Evolutionary conservation across 495 filamentous ascomycete species (phyloP).

Genomic region (Talaromyces stipitatus): DNA sequence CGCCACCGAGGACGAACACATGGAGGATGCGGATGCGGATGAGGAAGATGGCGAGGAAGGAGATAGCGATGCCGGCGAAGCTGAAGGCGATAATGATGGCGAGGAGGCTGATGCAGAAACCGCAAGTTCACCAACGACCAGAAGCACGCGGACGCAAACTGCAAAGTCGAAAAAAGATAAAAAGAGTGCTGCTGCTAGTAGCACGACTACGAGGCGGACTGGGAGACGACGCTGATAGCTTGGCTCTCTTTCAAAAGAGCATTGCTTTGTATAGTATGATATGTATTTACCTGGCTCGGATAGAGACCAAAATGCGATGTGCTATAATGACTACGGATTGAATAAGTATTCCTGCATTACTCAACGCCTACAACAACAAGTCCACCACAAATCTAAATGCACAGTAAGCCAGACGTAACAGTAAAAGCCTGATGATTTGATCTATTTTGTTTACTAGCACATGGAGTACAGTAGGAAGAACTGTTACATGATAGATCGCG

Average conservation of each 20-base stretch:
- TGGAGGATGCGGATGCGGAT: slow-evolving; percentile 32
- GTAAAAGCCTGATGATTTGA: neutral
- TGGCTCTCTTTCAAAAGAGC: neutral
- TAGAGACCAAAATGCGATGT: neutral
- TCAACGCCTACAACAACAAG: no score
- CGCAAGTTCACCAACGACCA: slow-evolving; percentile 25
- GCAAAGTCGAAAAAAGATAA: slow-evolving; percentile 33
- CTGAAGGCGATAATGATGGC: slow-evolving; percentile 24
- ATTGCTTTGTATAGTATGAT: neutral
- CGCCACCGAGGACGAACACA: slow-evolving; percentile 29
- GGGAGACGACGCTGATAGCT: slow-evolving; percentile 28
- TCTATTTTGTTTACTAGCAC: slow-evolving; percentile 3
- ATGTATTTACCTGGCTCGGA: neutral
- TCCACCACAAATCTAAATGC: neutral
- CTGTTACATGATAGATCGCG: slow-evolving; percentile 2
- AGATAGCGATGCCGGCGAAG: slow-evolving; percentile 18
- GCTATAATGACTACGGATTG: no score
- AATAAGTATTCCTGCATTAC: no score
- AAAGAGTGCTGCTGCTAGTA: slow-evolving; percentile 12
- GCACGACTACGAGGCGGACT: slow-evolving; percentile 24
- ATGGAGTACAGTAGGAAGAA: slow-evolving; percentile 1
- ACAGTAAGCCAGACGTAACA: neutral
- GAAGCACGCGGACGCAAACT: slow-evolving; percentile 33
- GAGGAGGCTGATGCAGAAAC: slow-evolving; percentile 23
- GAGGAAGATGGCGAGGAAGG: slow-evolving; percentile 34